Base-by-base conservation (phyloP, 1,139 yeast genomes). In the Taphrina populina region DNA sequence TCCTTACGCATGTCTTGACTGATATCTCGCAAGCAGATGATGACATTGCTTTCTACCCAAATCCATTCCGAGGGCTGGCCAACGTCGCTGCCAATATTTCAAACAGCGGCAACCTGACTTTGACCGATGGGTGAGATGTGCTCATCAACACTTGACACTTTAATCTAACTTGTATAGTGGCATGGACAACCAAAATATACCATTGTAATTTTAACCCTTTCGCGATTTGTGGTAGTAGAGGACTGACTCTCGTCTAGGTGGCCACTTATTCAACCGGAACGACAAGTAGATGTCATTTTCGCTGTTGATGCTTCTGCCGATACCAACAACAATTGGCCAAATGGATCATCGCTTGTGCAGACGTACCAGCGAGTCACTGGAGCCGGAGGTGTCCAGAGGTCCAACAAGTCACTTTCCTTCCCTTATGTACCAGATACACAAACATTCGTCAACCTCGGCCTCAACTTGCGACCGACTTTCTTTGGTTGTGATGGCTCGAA, bases 281-380 rank as follows among this genome's bases (percentile, higher is more conserved):
- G 96, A 66, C 73, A 74, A n/a, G 74, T 88, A 20, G 97, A 88
- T 67, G 80, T 84, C 10, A 76, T 88, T 30, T 79, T 88, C 68
- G 95, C 95, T 0, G 82, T 80, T 66, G 97, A 88, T 67, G 85
- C 84, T 69, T 81, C 88, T n/a, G 92, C 87, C 39, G 95, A 88
- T 64, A 82, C 92, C 0, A 70, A 72, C 11, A 69, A 73, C 37
- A 70, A 68, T 59, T 85, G 92, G 88, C 95, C 95, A 37, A 79
- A 80, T 65, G 90, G 92, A 57, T 70, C 84, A 1, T 79, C 95
- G 0, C 67, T 87, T 47, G 77, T 78, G 26, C 71, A 74, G 30
- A 77, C 84, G 0, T 79, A 76, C 62, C 63, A 69, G 55, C 71
- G 84, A 45, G 58, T 55, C 27, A 79, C 88, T 5, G 84, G 78